Conservation (phyloP, 2,329 filamentous ascomycete genomes). For the Ascochyta fabae region DNA sequence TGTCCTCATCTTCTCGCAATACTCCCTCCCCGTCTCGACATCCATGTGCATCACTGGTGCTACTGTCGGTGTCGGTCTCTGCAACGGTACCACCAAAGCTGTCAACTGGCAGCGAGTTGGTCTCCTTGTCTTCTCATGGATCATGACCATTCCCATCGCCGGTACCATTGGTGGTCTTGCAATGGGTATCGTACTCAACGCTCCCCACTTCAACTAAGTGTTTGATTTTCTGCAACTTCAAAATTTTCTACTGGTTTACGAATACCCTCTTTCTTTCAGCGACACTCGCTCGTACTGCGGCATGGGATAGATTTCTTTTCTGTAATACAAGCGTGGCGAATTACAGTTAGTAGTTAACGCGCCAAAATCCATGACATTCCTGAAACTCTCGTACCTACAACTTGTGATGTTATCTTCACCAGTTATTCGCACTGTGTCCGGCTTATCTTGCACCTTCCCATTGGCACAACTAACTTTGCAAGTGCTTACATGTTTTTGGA, state of each 20-base stretch:
- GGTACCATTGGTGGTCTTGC: conserved; percentile 59
- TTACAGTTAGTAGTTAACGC: conserved; percentile 2
- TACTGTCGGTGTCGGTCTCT: conserved; percentile 78
- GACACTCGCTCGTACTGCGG: conserved; percentile 4
- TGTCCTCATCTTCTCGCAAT: conserved; percentile 77
- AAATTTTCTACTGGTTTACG: conserved; percentile 10
- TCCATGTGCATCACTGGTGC: conserved; percentile 77
- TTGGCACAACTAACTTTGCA: background rate
- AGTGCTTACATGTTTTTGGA: too few species aligned
- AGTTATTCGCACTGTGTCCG: too few species aligned
- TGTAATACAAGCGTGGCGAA: conserved; percentile 7
- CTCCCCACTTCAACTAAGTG: conserved; percentile 58
- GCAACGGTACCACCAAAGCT: conserved; percentile 73
- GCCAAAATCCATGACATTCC: background rate
- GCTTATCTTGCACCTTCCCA: too few species aligned
- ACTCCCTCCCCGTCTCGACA: conserved; percentile 74
- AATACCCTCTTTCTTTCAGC: conserved; percentile 19
- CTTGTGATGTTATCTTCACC: background rate
- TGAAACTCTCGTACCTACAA: background rate
- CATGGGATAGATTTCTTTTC: conserved; percentile 11
- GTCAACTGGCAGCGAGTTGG: conserved; percentile 76
- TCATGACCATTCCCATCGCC: conserved; percentile 67
- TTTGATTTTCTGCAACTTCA: conserved; percentile 1
- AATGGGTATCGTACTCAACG: conserved; percentile 61
- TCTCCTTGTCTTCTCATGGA: conserved; percentile 71